Base-by-base conservation (phyloP, 495 filamentous ascomycete species). In the Trichoderma gamsii region DNA sequence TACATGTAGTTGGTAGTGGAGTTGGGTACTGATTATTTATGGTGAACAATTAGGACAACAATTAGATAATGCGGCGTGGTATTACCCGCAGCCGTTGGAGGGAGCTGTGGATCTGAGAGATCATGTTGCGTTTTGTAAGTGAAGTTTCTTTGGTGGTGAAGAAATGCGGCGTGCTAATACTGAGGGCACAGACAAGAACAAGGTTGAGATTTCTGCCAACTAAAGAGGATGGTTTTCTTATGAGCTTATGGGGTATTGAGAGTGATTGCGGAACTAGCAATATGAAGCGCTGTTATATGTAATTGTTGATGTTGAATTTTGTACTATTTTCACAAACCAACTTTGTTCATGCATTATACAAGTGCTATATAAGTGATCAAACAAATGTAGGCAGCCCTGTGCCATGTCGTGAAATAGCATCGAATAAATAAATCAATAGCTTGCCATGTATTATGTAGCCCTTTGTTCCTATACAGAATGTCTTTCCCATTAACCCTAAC, bases 71-170 rank as follows among this genome's bases (percentile, higher is more conserved):
- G 85, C 86, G 9, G 89, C 87, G 23, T 90, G 89, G 88, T 89
- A 86, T 71, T 91, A 90, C 70, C 82, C 85, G 15, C 73, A 81
- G 29, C 80, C 88, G 8, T 84, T 83, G 65, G 83, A 84, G 25
- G 84, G 81, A 70, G 86, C 85, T 8, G 76, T 74, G 61, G 78
- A 83, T 67, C 86, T 88, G 71, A 87, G 86, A 74, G 83, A 85
- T 71, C 80, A 85, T 73, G 83, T 91, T 68, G 88, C 87, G 15
- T 90, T 91, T 75, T 89, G 86, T 88, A 78, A 81, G 85, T 79
- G 4, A 12, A 32, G 21, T 61, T 11, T 43, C 38, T 25, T n/a
- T 49, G 52, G 41, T 63, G n/a, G 16, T 29, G 27, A 3, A 11
- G 59, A 16, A 16, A 41, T 65, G 59, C 4, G 15, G 27, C 3